These are phyloP conservation scores for Ganoderma sinense DNA, from an alignment of 1,284 basidiomycete species.

Conservation along the genomic window DNA sequence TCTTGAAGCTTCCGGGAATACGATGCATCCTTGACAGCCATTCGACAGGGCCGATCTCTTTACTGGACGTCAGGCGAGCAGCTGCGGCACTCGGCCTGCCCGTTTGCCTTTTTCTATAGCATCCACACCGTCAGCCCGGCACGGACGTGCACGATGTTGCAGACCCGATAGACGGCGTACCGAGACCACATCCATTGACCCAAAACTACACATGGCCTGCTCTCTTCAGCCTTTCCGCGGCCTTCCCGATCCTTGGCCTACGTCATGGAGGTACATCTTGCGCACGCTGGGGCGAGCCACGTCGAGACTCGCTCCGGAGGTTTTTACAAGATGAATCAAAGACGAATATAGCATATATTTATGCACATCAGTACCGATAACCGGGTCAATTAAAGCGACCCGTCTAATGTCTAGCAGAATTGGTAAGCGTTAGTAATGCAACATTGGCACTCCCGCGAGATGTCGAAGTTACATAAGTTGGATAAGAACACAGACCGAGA, in stretches of 20 bases:
- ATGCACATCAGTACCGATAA: constrained; percentile 7
- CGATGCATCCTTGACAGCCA: not conserved
- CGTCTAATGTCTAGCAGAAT: constrained; percentile 1
- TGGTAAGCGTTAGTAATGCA: constrained; percentile 15
- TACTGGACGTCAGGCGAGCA: not conserved
- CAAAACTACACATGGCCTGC: constrained; percentile 1
- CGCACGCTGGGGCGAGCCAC: not conserved
- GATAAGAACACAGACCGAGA: not conserved
- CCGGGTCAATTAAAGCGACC: constrained; percentile 1
- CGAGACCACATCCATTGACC: not conserved
- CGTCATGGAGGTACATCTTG: not conserved
- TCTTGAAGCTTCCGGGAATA: not conserved
- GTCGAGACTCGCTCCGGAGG: not conserved
- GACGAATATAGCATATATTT: not conserved
- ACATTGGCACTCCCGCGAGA: constrained; percentile 16
- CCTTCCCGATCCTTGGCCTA: not conserved
- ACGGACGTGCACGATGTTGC: not conserved
- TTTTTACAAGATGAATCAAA: not conserved
- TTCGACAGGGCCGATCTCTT: not conserved
- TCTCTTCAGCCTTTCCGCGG: too few relatives aligned
- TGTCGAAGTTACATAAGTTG: not conserved
- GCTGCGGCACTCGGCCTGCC: not conserved
- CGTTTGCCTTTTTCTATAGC: not conserved
- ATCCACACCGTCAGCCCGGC: not conserved
- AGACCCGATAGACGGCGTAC: constrained; percentile 6